phyloP scores from a whole-genome alignment of 2,329 filamentous ascomycete species.

The Ophiostoma pallidulum region DNA sequence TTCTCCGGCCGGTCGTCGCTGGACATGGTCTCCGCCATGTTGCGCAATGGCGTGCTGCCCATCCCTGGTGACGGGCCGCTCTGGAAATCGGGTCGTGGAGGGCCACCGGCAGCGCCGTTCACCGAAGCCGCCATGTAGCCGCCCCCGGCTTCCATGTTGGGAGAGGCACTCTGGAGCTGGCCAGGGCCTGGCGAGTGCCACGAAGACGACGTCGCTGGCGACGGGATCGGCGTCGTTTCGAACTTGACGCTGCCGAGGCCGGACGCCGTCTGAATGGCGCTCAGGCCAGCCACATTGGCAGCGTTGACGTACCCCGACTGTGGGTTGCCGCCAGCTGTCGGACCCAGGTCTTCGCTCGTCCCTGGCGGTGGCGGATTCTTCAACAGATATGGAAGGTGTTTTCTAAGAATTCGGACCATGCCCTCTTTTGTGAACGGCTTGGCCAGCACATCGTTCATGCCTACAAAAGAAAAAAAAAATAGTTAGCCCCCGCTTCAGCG shows the following conservation, averaged over 20 bases:
- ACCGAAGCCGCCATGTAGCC: conserved; percentile 36
- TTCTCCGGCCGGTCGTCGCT: conserved; percentile 40
- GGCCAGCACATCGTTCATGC: conserved; percentile 94
- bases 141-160: conserved; percentile 35
- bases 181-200: conserved; percentile 39
- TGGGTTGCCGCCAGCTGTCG: conserved; percentile 7
- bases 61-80: conserved; percentile 21
- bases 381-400: conserved; percentile 76
- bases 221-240: conserved; percentile 46
- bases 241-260: conserved; percentile 36
- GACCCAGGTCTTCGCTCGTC: conserved; percentile 28
- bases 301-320: conserved; percentile 17
- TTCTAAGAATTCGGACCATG: conserved; percentile 76
- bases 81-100: not conserved
- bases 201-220: conserved; percentile 37
- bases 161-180: conserved; percentile 41
- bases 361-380: conserved; percentile 44
- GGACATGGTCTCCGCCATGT: conserved; percentile 25
- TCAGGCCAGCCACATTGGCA: conserved; percentile 15
- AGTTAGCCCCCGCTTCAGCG: not conserved
- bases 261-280: conserved; percentile 14
- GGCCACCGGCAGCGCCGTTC: conserved; percentile 19
- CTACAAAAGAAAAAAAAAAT: too few relatives aligned
- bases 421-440: conserved; percentile 93
- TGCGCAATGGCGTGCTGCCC: conserved; percentile 23